Evolutionary conservation across 2,329 filamentous ascomycete genomes (phyloP), one percentile per base, ranked within the genome.

Genomic region (Microdochium nivale): DNA sequence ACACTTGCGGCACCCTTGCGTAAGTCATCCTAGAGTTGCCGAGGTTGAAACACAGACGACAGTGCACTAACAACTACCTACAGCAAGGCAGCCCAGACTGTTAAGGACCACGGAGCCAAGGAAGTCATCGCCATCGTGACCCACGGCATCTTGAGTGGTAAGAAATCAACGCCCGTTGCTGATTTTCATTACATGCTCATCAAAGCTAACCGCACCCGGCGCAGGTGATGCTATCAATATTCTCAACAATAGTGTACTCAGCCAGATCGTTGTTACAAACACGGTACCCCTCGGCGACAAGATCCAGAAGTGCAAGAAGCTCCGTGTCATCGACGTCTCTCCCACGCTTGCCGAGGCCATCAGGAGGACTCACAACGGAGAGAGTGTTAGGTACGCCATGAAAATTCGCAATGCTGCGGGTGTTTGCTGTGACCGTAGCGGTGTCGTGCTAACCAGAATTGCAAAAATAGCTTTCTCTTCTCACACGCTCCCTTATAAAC

Each of bases 71-170:
- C 75, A 88, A 13, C 82, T 79, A 5, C 43, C 16, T 49, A 48
- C 21, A 59, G 58, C 67, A 97, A 97, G 74, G 94, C 91, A 2
- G 94, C 92, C 16, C 85, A 89, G 52, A 92, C 91, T 0, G 81
- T 97, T 50, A 88, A 92, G 68, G 80, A 89, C 61, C 86, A 96
- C 63, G 89, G 90, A 30, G 92, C 94, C 1, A 83, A 83, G 59
- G 84, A 95, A 65, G 90, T 95, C 35, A 89, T 95, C 56, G 94
- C 94, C 24, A 95, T 97, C 58, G 94, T 97, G 53, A 96, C 92
- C 1, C 92, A 96, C 65, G 91, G 90, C 33, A 95, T 96, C 53
- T 74, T 97, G 49, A 64, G 62, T 52, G 65, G 65, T 47, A 40
- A 25, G 35, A 16, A n/a, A n/a, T n/a, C n/a, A n/a, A n/a, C n/a